These are phyloP conservation scores for Debaryomyces fabryi DNA, from an alignment of 1,139 yeast species.

Conservation along the genomic window DNA sequence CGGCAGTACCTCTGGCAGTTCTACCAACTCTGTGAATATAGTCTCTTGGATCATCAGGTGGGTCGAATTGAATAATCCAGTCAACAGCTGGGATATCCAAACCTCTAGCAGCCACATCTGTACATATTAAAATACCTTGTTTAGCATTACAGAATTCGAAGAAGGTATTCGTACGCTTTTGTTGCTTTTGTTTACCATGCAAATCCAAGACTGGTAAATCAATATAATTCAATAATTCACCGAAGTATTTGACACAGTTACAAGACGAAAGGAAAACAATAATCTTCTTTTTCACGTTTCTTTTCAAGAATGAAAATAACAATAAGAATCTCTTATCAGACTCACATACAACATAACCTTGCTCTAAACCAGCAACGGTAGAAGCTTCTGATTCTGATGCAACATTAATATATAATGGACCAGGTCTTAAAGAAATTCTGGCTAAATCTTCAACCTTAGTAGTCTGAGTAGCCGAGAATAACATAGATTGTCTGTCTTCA, in stretches of 20 bases:
- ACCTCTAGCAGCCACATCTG: constrained; percentile 99
- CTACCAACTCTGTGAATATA: constrained; percentile 98
- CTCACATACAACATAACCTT: constrained; percentile 97
- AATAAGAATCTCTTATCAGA: constrained; percentile 91
- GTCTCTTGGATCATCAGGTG: constrained; percentile 99
- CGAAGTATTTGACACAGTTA: constrained; percentile 94
- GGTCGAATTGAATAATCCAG: constrained; percentile 97
- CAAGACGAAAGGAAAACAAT: constrained; percentile 95
- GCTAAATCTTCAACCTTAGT: constrained; percentile 98
- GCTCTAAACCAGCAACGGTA: constrained; percentile 96
- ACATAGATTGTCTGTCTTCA: constrained; percentile 94
- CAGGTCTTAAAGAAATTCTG: constrained; percentile 90
- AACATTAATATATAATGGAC: constrained; percentile 94
- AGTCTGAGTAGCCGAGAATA: constrained; percentile 97
- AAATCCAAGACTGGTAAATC: constrained; percentile 94
- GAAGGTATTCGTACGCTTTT: constrained; percentile 95
- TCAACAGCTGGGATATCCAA: constrained; percentile 96
- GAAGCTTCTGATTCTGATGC: constrained; percentile 81
- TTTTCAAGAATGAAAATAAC: constrained; percentile 87
- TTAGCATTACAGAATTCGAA: constrained; percentile 97
- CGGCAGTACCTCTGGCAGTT: constrained; percentile 93
- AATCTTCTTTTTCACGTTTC: constrained; percentile 85
- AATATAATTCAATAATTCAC: constrained; percentile 90
- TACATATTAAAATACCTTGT: constrained; percentile 88
- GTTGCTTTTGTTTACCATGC: constrained; percentile 98